These are phyloP conservation scores for Takashimella koratensis DNA, from an alignment of 1,284 basidiomycete species.

Conservation along the genomic window DNA sequence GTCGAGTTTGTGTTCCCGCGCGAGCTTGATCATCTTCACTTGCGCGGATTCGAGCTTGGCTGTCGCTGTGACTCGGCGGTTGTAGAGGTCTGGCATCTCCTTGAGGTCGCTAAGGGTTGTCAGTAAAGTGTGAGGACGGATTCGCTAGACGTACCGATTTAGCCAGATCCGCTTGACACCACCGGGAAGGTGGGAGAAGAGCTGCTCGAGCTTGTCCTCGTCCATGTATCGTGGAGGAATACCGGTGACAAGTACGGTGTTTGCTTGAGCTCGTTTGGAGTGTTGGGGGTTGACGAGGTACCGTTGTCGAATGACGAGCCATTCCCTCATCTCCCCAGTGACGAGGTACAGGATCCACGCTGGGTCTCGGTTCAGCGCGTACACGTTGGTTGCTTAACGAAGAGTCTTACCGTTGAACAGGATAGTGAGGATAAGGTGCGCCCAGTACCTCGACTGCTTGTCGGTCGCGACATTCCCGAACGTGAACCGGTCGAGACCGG, in stretches of 20 bases:
- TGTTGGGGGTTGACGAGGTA: conserved; percentile 65
- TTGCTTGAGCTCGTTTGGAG: conserved; percentile 63
- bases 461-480: conserved; percentile 52
- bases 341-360: conserved; percentile 70
- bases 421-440: conserved; percentile 51
- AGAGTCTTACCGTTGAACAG: conserved; percentile 50
- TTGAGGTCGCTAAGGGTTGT: conserved; percentile 53
- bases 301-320: conserved; percentile 63
- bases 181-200: conserved; percentile 68
- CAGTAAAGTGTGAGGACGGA: not conserved
- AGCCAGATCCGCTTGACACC: conserved; percentile 76
- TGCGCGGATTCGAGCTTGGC: conserved; percentile 63
- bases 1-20: conserved; percentile 46
- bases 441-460: conserved; percentile 47
- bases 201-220: conserved; percentile 59
- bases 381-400: no score
- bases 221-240: conserved; percentile 63
- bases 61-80: conserved; percentile 58
- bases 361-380: conserved; percentile 38
- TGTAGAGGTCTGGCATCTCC: conserved; percentile 61
- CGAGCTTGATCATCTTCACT: conserved; percentile 58
- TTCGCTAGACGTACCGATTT: conserved; percentile 59
- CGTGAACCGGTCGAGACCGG: conserved; percentile 55
- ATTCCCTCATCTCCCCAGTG: conserved; percentile 61
- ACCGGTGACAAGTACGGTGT: conserved; percentile 71